Conservation (phyloP, 2,329 filamentous ascomycete species). For the Cylindrodendrum hubeiense region DNA sequence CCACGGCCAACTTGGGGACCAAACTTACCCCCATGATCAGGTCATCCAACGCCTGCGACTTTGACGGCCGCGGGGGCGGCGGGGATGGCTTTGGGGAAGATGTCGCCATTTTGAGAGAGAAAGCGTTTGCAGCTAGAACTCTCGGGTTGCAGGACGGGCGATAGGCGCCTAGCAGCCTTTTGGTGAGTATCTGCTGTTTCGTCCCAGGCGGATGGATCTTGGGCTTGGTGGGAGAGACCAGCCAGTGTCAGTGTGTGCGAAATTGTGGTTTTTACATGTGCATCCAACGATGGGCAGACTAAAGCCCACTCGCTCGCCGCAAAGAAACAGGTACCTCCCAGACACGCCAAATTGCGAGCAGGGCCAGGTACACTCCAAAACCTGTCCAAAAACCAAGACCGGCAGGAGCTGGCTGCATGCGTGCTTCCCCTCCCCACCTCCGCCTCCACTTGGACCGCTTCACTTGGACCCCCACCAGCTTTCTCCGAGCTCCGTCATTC, state of each 20-base stretch:
- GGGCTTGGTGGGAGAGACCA: background rate
- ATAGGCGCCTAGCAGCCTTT: background rate
- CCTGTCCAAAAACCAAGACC: background rate
- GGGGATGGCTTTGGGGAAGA: constrained; percentile 15
- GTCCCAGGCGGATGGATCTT: background rate
- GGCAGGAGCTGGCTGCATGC: constrained; percentile 16
- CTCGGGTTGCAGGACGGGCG: background rate
- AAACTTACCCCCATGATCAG: constrained; percentile 67
- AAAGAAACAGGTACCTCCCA: constrained; percentile 7
- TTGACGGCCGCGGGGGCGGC: constrained; percentile 32
- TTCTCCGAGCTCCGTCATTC: constrained; percentile 28
- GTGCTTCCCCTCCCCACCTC: constrained; percentile 21
- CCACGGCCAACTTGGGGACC: background rate
- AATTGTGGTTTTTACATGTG: constrained; percentile 20
- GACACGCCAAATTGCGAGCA: constrained; percentile 6
- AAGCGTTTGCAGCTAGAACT: background rate
- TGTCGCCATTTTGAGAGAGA: constrained; percentile 30
- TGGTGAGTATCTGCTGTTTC: background rate
- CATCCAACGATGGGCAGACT: constrained; percentile 15
- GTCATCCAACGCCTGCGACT: constrained; percentile 58
- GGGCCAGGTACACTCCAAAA: constrained; percentile 4
- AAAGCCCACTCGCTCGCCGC: constrained; percentile 8
- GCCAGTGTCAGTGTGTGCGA: constrained; percentile 6
- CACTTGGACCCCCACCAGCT: constrained; percentile 33
- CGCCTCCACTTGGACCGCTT: constrained; percentile 30